A percentile compares a stretch with the other conserved stretches of the same genome.
Evolutionary conservation across 2,329 filamentous ascomycete genomes (phyloP).

Genomic region (Fusarium transvaalense): DNA sequence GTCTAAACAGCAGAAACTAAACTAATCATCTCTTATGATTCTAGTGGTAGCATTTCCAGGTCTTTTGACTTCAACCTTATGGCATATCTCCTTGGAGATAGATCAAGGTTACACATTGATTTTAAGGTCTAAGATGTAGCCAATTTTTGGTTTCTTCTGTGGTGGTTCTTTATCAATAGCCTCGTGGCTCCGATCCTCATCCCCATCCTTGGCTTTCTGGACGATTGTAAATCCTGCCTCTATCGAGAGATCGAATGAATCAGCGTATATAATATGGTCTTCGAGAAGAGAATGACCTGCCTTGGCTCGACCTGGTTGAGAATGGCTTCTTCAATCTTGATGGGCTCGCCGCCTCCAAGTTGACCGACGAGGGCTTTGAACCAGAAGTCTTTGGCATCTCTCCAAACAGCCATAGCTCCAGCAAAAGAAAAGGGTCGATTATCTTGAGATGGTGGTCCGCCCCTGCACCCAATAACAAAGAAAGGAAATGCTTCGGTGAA

Average conservation of each 20-base stretch:
- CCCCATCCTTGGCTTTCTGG: no score
- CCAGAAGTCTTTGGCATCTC: background rate
- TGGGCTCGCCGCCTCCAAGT: background rate
- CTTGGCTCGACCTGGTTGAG: background rate
- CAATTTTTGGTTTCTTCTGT: no score
- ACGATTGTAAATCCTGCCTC: no score
- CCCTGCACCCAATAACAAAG: background rate
- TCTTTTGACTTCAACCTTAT: no score
- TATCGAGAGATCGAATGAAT: background rate
- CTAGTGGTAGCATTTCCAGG: no score
- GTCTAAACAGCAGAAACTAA: no score
- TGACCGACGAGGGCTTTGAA: background rate
- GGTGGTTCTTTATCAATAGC: no score
- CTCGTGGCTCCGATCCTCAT: no score
- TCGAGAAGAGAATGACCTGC: background rate
- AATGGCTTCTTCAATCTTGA: background rate
- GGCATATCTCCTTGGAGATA: no score
- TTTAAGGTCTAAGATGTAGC: no score
- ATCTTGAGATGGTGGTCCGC: background rate
- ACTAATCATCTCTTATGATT: no score
- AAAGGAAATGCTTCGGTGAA: background rate
- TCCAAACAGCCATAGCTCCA: background rate
- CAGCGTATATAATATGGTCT: background rate
- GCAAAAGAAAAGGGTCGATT: background rate
- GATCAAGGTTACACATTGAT: no score